Evolutionary conservation across 305 asterid genomes (phyloP), one percentile per base, ranked within the genome.

Genomic region (Rubia occidens): DNA sequence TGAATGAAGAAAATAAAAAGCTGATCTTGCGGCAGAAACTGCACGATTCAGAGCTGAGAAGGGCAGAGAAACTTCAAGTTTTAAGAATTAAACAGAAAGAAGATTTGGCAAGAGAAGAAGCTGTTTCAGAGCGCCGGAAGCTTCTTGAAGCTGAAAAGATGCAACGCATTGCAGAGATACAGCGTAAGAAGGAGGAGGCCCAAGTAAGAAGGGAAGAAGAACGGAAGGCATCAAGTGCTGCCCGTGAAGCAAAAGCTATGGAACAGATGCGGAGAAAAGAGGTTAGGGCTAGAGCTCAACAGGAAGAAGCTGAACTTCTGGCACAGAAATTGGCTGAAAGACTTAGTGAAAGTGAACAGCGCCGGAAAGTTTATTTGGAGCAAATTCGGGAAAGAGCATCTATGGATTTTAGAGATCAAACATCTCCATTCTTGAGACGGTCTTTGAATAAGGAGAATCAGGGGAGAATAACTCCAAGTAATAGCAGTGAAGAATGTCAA

Each of bases 341-440:
- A 81, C 96, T 95, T 70, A 83, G 88, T 56, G 99, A 95, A 87
- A 95, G 99, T 60, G 96, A 95, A 74, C 99, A 86, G 78, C 80
- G 99, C 66, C 87, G 99, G 56, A 91, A 95, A 74, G 82, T 88
- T 84, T 95, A 95, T 83, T 85, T 95, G 69, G 99, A 91, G 80
- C 99, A 95, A 81, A 95, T 95, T 71, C 89, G 97, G 55, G 99
- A 95, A 84, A 88, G 84, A 76, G 99, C 99, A 11, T 89, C 99
- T 59, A 95, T 91, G 97, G 99, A 94, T 82, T 94, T 91, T 75
- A 86, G 99, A 83, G 99, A 95, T 84, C 99, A 91, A 80, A 85
- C 99, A 75, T 93, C 97, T 49, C 99, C 99, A 76, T 82, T 94
- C 76, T 76, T 91, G 77, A 85, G 99, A 42, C 97, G 99, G 53